Evolutionary conservation across 1,284 basidiomycete species (phyloP).

Genomic region (Austroboletus olivaceoglutinosus): DNA sequence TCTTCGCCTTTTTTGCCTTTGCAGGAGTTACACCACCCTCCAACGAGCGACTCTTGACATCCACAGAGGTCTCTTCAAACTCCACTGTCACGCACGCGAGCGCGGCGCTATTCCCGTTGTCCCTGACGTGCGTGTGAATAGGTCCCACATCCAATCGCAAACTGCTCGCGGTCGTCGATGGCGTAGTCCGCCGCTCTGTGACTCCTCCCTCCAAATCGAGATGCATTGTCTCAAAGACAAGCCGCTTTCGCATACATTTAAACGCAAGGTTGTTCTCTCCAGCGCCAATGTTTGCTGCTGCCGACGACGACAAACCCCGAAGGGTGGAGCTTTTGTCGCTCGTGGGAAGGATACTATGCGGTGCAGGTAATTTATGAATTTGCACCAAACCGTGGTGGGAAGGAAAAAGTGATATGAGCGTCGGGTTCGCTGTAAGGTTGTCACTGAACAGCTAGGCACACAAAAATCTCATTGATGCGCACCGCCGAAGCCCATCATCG

Average conservation of each 20-base stretch:
- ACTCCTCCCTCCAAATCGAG: constrained; percentile 92
- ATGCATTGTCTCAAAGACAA: constrained; percentile 91
- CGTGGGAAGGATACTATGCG: constrained; percentile 65
- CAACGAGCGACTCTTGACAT: neutral
- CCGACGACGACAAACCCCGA: constrained; percentile 64
- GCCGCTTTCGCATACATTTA: constrained; percentile 83
- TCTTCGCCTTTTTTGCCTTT: constrained; percentile 53
- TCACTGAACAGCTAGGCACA: constrained; percentile 10
- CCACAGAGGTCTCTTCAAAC: constrained; percentile 21
- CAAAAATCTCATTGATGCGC: constrained; percentile 29
- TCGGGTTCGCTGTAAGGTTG: constrained; percentile 55
- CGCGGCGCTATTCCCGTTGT: neutral
- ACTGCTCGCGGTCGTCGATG: constrained; percentile 35
- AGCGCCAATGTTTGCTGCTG: constrained; percentile 47
- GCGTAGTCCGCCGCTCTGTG: constrained; percentile 76
- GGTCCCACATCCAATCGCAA: constrained; percentile 23
- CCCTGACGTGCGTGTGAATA: constrained; percentile 15
- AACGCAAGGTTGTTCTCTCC: constrained; percentile 97
- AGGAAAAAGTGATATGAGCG: constrained; percentile 67
- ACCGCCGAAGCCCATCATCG: constrained; percentile 80
- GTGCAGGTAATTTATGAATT: constrained; percentile 70
- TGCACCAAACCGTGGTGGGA: constrained; percentile 82
- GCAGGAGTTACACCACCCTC: constrained; percentile 1
- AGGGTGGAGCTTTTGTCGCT: constrained; percentile 76
- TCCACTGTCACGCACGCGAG: constrained; percentile 27